Conservation (phyloP, 1,284 basidiomycete genomes). For the Malassezia caprae region DNA sequence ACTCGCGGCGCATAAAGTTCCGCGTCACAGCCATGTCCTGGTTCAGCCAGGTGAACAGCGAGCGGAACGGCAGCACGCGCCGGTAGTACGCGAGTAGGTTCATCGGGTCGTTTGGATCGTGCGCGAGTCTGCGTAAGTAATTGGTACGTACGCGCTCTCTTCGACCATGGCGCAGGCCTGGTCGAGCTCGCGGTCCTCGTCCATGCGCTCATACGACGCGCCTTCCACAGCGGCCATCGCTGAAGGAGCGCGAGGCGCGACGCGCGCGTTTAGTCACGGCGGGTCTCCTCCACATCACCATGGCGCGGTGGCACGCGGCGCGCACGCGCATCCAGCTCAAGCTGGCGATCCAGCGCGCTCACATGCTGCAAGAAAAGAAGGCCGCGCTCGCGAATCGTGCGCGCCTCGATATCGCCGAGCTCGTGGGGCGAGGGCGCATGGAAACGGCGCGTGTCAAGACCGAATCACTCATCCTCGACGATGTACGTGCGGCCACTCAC, state of each 20-base stretch:
- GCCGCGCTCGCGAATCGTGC: slow-evolving; percentile 74
- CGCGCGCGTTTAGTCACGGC: slow-evolving; percentile 1
- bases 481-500: slow-evolving; percentile 51
- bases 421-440: slow-evolving; percentile 66
- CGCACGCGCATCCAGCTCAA: slow-evolving; percentile 52
- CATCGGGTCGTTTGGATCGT: slow-evolving; percentile 53
- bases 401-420: slow-evolving; percentile 65
- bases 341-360: slow-evolving; percentile 77
- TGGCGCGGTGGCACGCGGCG: slow-evolving; percentile 35
- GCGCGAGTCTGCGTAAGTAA: slow-evolving; percentile 44
- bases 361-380: slow-evolving; percentile 84
- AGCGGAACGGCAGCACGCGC: slow-evolving; percentile 85
- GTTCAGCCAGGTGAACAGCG: slow-evolving; percentile 88
- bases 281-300: slow-evolving; percentile 5
- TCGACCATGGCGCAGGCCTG: slow-evolving; percentile 29
- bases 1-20: slow-evolving; percentile 63
- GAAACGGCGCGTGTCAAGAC: slow-evolving; percentile 75
- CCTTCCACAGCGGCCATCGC: not conserved
- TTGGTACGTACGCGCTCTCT: slow-evolving; percentile 18
- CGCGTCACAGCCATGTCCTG: slow-evolving; percentile 66
- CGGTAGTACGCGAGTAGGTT: slow-evolving; percentile 83
- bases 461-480: slow-evolving; percentile 72
- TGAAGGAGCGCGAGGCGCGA: not conserved
- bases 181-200: slow-evolving; percentile 23
- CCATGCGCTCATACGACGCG: not conserved